A percentile compares a stretch with the other conserved stretches of the same genome.
These are phyloP conservation scores for Penicillium cosmopolitanum DNA, from an alignment of 495 filamentous ascomycete genomes.

Conservation along the genomic window DNA sequence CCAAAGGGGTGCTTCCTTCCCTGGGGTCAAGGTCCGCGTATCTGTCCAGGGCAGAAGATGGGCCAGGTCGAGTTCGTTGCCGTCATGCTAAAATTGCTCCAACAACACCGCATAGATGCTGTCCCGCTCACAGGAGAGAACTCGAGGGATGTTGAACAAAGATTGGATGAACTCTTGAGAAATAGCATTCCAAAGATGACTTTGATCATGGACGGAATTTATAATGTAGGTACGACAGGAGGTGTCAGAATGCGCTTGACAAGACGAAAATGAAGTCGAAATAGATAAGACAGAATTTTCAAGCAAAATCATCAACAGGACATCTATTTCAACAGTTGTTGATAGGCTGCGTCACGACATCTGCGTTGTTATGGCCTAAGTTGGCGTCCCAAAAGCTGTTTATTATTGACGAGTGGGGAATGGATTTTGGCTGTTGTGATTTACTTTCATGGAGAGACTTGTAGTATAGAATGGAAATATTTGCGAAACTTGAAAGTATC, in stretches of 20 bases:
- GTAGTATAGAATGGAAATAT: no score
- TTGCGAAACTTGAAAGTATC: no score
- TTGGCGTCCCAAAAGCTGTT: no score
- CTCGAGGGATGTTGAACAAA: not conserved
- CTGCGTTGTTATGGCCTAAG: no score
- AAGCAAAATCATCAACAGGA: no score
- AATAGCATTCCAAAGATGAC: slow-evolving; percentile 2
- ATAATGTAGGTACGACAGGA: not conserved
- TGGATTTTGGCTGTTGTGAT: no score
- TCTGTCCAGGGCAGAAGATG: slow-evolving; percentile 56
- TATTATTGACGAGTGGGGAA: no score
- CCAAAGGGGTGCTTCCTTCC: slow-evolving; percentile 43
- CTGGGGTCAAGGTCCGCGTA: slow-evolving; percentile 50
- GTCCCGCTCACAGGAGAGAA: not conserved
- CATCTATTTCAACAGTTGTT: no score
- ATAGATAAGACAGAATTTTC: no score
- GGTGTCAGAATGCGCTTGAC: slow-evolving; percentile 1
- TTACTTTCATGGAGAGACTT: no score
- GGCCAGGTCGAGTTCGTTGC: slow-evolving; percentile 58
- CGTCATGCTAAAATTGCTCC: slow-evolving; percentile 34
- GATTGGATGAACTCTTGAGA: not conserved
- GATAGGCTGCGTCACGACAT: no score
- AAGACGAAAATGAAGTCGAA: slow-evolving; percentile 18
- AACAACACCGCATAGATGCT: slow-evolving; percentile 9
- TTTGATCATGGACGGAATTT: slow-evolving; percentile 8